Percentiles rank a stretch among this genome's conserved stretches.
Evolutionary conservation across 2,329 filamentous ascomycete genomes (phyloP).

Genomic region (Microcyclosporella mali): DNA sequence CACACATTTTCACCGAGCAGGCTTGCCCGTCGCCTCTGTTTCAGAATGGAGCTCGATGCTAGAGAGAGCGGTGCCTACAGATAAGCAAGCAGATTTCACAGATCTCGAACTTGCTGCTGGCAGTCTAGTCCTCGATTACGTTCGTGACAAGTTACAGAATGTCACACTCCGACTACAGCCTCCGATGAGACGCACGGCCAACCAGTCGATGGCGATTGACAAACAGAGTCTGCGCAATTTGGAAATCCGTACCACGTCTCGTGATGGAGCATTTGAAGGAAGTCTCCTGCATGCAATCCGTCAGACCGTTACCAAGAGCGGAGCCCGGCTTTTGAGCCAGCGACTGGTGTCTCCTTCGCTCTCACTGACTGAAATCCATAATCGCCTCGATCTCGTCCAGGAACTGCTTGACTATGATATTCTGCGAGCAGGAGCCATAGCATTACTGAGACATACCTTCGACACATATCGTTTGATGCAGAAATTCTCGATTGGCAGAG

Average conservation of each 20-base stretch:
- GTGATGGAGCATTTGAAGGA: constrained; percentile 70
- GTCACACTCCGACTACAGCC: constrained; percentile 75
- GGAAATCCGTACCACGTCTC: constrained; percentile 80
- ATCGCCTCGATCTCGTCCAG: constrained; percentile 74
- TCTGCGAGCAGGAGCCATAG: constrained; percentile 63
- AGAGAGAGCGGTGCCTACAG: constrained; percentile 60
- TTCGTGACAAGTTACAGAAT: constrained; percentile 70
- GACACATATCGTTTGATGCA: constrained; percentile 88
- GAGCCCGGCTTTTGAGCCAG: constrained; percentile 73
- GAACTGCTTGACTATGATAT: constrained; percentile 61
- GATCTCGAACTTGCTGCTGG: constrained; percentile 67
- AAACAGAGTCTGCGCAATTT: constrained; percentile 83
- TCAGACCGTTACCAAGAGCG: constrained; percentile 85
- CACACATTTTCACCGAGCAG: constrained; percentile 61
- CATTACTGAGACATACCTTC: constrained; percentile 66
- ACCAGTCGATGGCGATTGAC: constrained; percentile 84
- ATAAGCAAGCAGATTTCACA: constrained; percentile 54
- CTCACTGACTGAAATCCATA: constrained; percentile 70
- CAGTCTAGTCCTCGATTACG: constrained; percentile 75
- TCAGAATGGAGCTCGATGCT: constrained; percentile 70
- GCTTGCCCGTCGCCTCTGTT: constrained; percentile 41
- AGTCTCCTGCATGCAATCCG: constrained; percentile 86
- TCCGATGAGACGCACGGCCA: constrained; percentile 65
- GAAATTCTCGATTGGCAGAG: constrained; percentile 85
- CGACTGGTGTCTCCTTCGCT: constrained; percentile 86